Evolutionary conservation across 768 basidiomycete genomes (phyloP), one percentile per base, ranked within the genome.

Genomic region (Russula virescens): DNA sequence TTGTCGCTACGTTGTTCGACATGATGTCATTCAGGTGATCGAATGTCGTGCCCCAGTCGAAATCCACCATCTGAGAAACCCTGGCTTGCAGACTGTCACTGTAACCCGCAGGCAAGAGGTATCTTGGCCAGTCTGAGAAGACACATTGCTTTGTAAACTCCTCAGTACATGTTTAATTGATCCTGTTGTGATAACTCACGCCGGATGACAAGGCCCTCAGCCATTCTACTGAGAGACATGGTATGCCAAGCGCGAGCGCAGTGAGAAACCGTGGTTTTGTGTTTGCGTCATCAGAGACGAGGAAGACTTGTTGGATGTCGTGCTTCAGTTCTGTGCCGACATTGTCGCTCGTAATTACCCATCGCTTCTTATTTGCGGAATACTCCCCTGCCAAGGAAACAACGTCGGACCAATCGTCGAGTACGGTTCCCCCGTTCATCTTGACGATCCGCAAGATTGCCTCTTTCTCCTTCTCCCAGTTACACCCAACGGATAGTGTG

Each of bases 171-270:
- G 3, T n/a, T 49, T 7, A 48, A 25, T 43, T 9, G 52, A 43
- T 18, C 18, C 5, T 48, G 16, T 13, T 38, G 58, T 43, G 31
- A 7, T n/a, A 26, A 68, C 71, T 60, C 55, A 74, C 73, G 46
- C 65, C 71, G 13, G 71, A 63, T 19, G 78, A 69, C 13, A 75
- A 76, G 26, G 77, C 73, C 38, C 76, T 65, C 34, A 88, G 70
- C 82, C 86, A 94, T 13, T 78, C 74, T 6, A 79, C 71, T 1
- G 79, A 80, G 26, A 97, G 69, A 66, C 91, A 94, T 4, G 94
- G 94, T 55, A 97, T 85, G 13, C 94, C 94, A 45, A 94, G 76
- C 0, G 90, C 92, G 38, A 98, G 80, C 7, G 92, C 89, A 3
- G 87, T 79, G 57, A 96, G 76, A 69, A 82, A 93, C 73, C 94